These are phyloP conservation scores for Lasiosphaeria miniovina DNA, from an alignment of 495 filamentous ascomycete genomes.

Conservation along the genomic window DNA sequence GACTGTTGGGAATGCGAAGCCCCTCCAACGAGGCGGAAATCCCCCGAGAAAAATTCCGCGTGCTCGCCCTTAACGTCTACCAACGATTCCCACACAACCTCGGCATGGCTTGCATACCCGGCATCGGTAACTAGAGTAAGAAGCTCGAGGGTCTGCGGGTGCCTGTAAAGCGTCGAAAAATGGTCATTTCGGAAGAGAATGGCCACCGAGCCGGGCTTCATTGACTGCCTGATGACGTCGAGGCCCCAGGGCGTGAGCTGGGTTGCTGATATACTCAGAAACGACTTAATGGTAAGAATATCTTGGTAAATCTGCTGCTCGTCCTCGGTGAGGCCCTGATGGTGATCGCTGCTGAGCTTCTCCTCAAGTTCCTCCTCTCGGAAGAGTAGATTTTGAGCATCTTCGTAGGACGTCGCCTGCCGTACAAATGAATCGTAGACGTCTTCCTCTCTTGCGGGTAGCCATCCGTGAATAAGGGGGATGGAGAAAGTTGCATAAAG, in stretches of 20 bases:
- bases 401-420: slow-evolving; percentile 78
- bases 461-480: slow-evolving; percentile 92
- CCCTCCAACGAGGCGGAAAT: slow-evolving; percentile 79
- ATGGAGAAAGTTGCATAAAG: slow-evolving; percentile 85
- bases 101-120: slow-evolving; percentile 81
- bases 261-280: slow-evolving; percentile 72
- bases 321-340: slow-evolving; percentile 54
- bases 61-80: slow-evolving; percentile 83
- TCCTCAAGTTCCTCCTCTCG: slow-evolving; percentile 83
- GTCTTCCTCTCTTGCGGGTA: slow-evolving; percentile 61
- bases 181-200: slow-evolving; percentile 97
- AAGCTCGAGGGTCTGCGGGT: slow-evolving; percentile 67
- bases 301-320: slow-evolving; percentile 74
- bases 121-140: slow-evolving; percentile 86
- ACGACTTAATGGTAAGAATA: slow-evolving; percentile 75
- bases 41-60: slow-evolving; percentile 82
- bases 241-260: slow-evolving; percentile 84
- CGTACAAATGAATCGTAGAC: slow-evolving; percentile 66
- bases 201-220: slow-evolving; percentile 71
- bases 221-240: slow-evolving; percentile 58
- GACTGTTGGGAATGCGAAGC: slow-evolving; percentile 27
- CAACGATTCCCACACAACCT: slow-evolving; percentile 94
- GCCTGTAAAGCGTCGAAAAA: slow-evolving; percentile 85
- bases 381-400: slow-evolving; percentile 83
- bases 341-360: slow-evolving; percentile 56